Conservation (phyloP, 1,284 basidiomycete species). For the Cutaneotrichosporon cutaneum region DNA sequence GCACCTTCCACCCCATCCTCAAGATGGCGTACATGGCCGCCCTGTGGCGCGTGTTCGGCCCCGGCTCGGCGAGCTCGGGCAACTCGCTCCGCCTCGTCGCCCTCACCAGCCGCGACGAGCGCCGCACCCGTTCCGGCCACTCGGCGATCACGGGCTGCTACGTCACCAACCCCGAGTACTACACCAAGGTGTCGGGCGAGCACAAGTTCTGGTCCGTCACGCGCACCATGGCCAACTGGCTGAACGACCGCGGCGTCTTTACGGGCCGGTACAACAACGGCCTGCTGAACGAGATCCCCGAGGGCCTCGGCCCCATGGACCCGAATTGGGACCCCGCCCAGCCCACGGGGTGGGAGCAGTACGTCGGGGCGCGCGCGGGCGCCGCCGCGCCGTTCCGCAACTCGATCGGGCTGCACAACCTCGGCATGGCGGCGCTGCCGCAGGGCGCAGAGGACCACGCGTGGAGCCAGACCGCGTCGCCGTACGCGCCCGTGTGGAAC, state of each 20-base stretch:
- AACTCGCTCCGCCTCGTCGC: constrained; percentile 11
- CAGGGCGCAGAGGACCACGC: constrained; percentile 30
- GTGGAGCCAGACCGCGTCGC: constrained; percentile 37
- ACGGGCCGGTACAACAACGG: constrained; percentile 33
- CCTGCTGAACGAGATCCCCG: constrained; percentile 39
- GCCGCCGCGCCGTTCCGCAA: constrained; percentile 22
- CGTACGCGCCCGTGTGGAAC: constrained; percentile 27
- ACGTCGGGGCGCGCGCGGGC: constrained; percentile 26
- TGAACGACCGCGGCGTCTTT: constrained; percentile 4
- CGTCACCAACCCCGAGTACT: constrained; percentile 24
- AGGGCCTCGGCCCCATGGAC: constrained; percentile 13
- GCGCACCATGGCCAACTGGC: neutral
- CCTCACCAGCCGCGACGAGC: constrained; percentile 29
- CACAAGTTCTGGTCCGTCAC: constrained; percentile 34
- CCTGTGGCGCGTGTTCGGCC: constrained; percentile 30
- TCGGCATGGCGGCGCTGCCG: constrained; percentile 34
- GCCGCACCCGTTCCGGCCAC: constrained; percentile 29
- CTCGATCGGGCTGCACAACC: constrained; percentile 34
- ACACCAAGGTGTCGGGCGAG: constrained; percentile 11
- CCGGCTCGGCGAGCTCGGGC: neutral
- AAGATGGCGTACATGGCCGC: constrained; percentile 32
- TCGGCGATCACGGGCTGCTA: constrained; percentile 37
- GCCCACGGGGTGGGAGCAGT: constrained; percentile 45
- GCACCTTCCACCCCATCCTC: constrained; percentile 41
- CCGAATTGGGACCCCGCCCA: constrained; percentile 20